Evolutionary conservation across 305 asterid genomes (phyloP), one percentile per base, ranked within the genome.

Genomic region (Fraxinus ornus): DNA sequence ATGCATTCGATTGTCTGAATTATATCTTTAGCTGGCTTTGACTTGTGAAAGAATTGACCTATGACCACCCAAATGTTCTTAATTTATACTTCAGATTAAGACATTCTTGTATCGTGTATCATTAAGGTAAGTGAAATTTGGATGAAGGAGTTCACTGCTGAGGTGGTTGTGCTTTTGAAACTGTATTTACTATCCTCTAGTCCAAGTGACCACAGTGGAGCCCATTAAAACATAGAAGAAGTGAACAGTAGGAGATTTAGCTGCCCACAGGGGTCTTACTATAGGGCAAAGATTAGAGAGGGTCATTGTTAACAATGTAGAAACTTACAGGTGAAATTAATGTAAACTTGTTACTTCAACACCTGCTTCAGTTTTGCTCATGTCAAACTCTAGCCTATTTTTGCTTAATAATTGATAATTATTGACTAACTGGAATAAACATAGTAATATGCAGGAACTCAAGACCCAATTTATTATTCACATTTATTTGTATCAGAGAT

Each of bases 101-200:
- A 68, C 26, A 68, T 30, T 26, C 75, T 26, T 3, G 64, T 80
- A 35, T 66, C 32, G 3, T 71, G 28, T 75, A 44, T 64, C 47
- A 52, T 28, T 78, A 1, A 60, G 47, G 15, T 36, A 36, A 74
- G 76, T 26, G 36, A 10, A 26, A 37, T 75, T 64, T 47, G 5
- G 55, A 37, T 37, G 7, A 15, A 47, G 22, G 12, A 75, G 79
- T 55, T 49, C 17, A 39, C 12, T 47, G 57, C 15, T 74, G 62
- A 60, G 76, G 73, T 79, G 33, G 44, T 75, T 52, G 35, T 80
- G 83, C 78, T 49, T 73, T 72, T 76, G 15, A 39, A 30, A 60
- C 70, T n/a, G 60, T 17, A 28, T 41, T 19, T 12, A 15, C 64
- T 19, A 32, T 80, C 32, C 17, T 47, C 36, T 15, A 12, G 49